Evolutionary conservation across 2,329 filamentous ascomycete species (phyloP).

Genomic region (Ustulina deusta): DNA sequence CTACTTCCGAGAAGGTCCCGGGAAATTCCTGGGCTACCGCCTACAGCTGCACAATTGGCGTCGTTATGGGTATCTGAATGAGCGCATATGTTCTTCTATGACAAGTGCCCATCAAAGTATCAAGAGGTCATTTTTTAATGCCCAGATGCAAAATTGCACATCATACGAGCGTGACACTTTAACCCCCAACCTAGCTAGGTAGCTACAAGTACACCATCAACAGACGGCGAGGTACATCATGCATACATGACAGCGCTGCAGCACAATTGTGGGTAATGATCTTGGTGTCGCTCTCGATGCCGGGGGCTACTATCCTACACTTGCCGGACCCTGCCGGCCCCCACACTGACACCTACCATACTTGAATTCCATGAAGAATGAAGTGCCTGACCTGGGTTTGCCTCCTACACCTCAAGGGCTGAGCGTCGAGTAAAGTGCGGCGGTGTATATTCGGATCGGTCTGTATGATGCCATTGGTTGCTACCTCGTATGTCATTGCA

Average conservation of each 20-base stretch:
- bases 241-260: slow-evolving; percentile 12
- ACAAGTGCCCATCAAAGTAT: neutral
- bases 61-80: neutral
- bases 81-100: neutral
- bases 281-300: slow-evolving; percentile 10
- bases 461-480: neutral
- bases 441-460: neutral
- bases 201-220: neutral
- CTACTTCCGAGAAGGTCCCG: slow-evolving; percentile 15
- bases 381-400: neutral
- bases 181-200: neutral
- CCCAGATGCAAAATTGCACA: slow-evolving; percentile 6
- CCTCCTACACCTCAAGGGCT: slow-evolving; percentile 3
- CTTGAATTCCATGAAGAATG: too few relatives aligned
- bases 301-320: slow-evolving; percentile 3
- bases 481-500: slow-evolving; percentile 9
- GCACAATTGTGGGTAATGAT: neutral
- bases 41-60: slow-evolving; percentile 4
- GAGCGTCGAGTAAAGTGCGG: neutral
- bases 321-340: slow-evolving; percentile 14
- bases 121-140: neutral
- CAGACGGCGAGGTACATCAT: slow-evolving; percentile 2
- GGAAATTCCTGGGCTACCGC: slow-evolving; percentile 3
- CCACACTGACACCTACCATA: slow-evolving; percentile 13
- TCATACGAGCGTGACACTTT: too few relatives aligned